Base-by-base conservation (phyloP, 805 yeast genomes). In the Spathaspora gorwiae region DNA sequence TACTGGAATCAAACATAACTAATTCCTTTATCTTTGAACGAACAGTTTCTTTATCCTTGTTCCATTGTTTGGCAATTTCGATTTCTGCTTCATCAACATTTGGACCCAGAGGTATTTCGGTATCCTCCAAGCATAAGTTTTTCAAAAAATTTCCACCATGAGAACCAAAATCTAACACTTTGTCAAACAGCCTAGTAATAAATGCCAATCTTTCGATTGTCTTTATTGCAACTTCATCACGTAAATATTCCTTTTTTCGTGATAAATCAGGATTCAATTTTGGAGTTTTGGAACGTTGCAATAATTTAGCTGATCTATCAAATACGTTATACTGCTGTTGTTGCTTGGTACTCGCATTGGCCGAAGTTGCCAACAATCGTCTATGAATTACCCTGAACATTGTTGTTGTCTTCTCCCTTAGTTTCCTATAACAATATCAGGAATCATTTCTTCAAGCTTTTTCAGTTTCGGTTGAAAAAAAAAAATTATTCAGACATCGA, bases 201-300 rank as follows among this genome's bases (percentile, higher is more conserved):
- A 86, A 84, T 2, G 89, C 81, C 43, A 88, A 62, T 51, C 96
- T 72, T 50, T 87, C 95, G 26, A 87, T 79, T 8, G 90, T 81
- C 43, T 87, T 76, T 24, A 71, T 57, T 0, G 94, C 90, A 7
- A 86, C 79, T 58, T 87, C 94, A 55, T 84, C 82, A 36, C 90
- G 71, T 26, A 88, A 64, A 55, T 87, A 88, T 52, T 88, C 95
- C 9, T 78, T 86, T 50, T 76, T 70, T 14, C 80, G 65, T 12
- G 83, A 73, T 37, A 58, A 55, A 8, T 67, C 66, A 3, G 75
- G 77, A 14, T 65, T 62, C 24, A 75, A 61, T 6, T 44, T 38
- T 0, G 82, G 79, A 0, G 85, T 79, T 39, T 73, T 52, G 24
- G 77, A 69, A 38, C 87, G 65, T 53, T 88, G 95, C n/a, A 72